Evolutionary conservation across 331 rosid species (phyloP), one percentile per base, ranked within the genome.

Genomic region (Quercus tomentella): DNA sequence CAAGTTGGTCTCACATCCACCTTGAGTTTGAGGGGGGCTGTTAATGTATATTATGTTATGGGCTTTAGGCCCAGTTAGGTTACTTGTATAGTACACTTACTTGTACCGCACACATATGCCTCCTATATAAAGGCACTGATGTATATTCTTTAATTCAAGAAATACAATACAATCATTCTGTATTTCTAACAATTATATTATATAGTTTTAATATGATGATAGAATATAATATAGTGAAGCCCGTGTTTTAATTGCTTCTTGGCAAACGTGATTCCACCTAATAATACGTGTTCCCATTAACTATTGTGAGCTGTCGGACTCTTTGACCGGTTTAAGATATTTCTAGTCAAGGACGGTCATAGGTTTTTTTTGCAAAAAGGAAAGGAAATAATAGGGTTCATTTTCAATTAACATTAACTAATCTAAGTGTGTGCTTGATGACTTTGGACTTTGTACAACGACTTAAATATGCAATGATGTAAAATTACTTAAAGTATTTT

Each of bases 221-320:
- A 49, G 45, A 8, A 49, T 49, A 49, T 49, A 49, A 10, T 49
- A 49, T 49, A 49, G 15, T 11, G 54, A 15, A 41, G 56, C 6
- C 25, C 51, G 6, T 22, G 33, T 74, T 66, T 67, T 45, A 28
- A 54, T 83, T 49, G 82, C 45, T 72, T 77, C 79, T 73, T 21
- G 86, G 81, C 70, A 80, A 80, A 84, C 79, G 84, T 78, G 87
- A 79, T 67, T 86, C 31, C 62, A 37, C 80, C 37, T 70, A 69
- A 81, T 82, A 63, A 78, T 70, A 57, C 35, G 62, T 74, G 80
- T 49, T 63, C 41, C 51, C 58, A 30, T 76, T 43, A 15, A 56
- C 75, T 51, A 51, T 16, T 11, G 56, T 76, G 7, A 72, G 52
- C 7, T 30, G 55, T 43, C 73, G 71, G 37, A 78, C 79, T 22